Base-by-base conservation (phyloP, 805 yeast genomes). In the Metschnikowia santaceciliae region DNA sequence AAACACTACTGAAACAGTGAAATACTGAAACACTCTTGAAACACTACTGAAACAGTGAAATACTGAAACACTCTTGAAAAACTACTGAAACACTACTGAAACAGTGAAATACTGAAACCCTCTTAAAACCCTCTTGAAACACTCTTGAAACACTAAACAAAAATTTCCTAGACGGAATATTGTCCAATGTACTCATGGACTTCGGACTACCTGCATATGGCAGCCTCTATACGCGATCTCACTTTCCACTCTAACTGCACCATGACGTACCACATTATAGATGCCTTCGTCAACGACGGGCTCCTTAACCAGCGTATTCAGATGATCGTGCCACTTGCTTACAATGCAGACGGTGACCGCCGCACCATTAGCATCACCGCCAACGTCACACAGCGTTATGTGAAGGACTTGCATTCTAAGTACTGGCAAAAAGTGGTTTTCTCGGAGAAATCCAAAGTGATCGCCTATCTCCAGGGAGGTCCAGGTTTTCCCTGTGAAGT, bases 391-490 rank as follows among this genome's bases (percentile, higher is more conserved):
- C 76, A 69, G 51, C 69, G 64, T 47, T 65, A 59, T 52, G 59
- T 63, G 44, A 50, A 56, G 23, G 19, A 41, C 2, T 26, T 64
- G 20, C 69, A 65, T 46, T n/a, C 36, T 6, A 32, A 19, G 22
- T 48, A 43, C 22, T 45, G 39, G 32, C 47, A 54, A 4, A 23
- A 42, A 13, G 52, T 58, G 20, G 30, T 54, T 0, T 61, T 72
- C 47, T 73, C 76, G 2, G 43, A 54, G 4, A 58, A 58, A 14
- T 61, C 71, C 1, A 74, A 76, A 53, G 54, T 75, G 3, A 61
- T 77, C 7, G 65, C 73, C 19, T 79, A 66, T 53, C 57, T 79
- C 36, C 82, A 79, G 60, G 83, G 83, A 8, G 83, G 83, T 0
- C 84, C 84, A 0, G 83, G 84, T 1, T 77, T 73, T 49, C 75